Conservation (phyloP, 345 rosid species). For the Eucalyptus tenuipes region DNA sequence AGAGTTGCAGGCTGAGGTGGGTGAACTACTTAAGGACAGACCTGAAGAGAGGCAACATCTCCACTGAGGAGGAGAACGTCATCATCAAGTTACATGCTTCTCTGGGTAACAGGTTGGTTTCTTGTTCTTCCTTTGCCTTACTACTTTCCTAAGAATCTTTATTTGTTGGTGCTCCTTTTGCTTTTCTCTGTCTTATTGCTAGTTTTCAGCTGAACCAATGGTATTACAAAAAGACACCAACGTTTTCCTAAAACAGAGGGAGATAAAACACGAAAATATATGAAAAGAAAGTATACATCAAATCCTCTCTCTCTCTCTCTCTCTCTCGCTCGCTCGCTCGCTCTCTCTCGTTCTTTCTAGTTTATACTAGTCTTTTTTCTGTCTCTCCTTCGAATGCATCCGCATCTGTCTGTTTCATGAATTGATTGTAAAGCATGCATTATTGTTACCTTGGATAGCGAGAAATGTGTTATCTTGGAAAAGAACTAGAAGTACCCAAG, state of each 20-base stretch:
- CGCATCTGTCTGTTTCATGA: background rate
- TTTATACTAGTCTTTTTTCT: background rate
- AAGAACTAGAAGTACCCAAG: background rate
- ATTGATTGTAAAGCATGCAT: background rate
- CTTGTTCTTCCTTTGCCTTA: background rate
- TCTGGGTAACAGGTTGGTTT: constrained; percentile 59
- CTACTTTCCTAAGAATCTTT: background rate
- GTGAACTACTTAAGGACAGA: constrained; percentile 67
- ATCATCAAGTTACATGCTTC: constrained; percentile 55
- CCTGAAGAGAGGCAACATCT: constrained; percentile 69
- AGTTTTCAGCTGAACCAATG: background rate
- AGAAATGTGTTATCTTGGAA: background rate
- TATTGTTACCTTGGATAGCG: background rate
- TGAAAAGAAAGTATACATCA: background rate
- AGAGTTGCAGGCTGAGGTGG: constrained; percentile 92
- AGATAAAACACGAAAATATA: background rate
- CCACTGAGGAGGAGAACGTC: constrained; percentile 49
- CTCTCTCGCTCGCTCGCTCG: background rate
- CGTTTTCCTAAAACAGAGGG: background rate
- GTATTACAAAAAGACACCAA: background rate
- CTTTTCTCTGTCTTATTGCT: background rate
- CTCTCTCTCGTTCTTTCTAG: background rate
- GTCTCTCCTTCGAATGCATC: background rate
- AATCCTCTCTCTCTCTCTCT: background rate
- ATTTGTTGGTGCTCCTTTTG: background rate